These are phyloP conservation scores for Aspergillus tubingensis DNA, from an alignment of 2,329 filamentous ascomycete species.

Conservation along the genomic window DNA sequence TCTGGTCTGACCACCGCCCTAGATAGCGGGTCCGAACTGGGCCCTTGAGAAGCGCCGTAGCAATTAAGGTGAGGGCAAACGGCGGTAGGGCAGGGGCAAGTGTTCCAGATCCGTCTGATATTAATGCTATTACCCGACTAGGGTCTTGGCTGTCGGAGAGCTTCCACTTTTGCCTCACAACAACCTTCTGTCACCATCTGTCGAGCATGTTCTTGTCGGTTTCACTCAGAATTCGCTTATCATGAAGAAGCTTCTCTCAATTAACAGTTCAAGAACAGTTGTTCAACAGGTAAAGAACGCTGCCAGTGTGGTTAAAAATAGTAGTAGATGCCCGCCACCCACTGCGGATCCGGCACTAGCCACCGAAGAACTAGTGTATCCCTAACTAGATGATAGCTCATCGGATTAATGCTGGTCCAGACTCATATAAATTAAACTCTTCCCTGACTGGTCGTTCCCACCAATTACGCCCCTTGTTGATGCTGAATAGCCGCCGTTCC, in stretches of 20 bases:
- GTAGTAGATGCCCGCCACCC: neutral
- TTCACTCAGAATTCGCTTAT: neutral
- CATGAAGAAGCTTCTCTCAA: neutral
- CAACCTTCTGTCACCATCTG: neutral
- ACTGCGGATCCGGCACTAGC: neutral
- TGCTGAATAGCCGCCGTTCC: neutral
- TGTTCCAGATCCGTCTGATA: conserved; percentile 5
- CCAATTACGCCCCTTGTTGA: neutral
- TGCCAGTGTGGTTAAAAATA: neutral
- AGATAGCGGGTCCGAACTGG: neutral
- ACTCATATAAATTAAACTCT: neutral
- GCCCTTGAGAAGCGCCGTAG: conserved; percentile 4
- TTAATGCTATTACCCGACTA: conserved; percentile 1
- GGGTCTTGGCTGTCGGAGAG: conserved; percentile 7
- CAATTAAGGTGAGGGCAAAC: conserved; percentile 10
- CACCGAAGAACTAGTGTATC: neutral
- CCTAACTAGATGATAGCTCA: neutral
- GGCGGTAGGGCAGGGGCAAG: conserved; percentile 7
- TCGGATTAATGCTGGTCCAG: neutral
- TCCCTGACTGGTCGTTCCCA: neutral
- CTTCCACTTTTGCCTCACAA: neutral
- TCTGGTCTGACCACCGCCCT: neutral
- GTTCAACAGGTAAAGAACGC: neutral
- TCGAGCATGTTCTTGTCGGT: neutral
- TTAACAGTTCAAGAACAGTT: neutral